phyloP scores from a whole-genome alignment of 805 yeast genomes.

The Kluyveromyces wickerhamii region DNA sequence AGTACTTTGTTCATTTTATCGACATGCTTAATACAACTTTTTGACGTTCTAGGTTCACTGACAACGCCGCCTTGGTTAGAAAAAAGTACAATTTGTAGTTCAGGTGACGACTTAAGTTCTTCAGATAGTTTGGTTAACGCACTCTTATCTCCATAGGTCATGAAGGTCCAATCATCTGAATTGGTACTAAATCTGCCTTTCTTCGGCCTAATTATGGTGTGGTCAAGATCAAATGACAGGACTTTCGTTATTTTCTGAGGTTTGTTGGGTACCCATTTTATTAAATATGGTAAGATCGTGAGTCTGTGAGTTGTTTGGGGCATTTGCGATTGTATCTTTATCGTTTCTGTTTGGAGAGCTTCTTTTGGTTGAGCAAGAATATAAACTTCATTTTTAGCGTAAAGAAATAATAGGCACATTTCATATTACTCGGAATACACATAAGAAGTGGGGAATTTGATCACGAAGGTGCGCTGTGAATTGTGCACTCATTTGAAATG shows the following conservation, averaged over 20 bases:
- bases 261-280: slow-evolving; percentile 34
- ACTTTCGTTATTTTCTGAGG: slow-evolving; percentile 1
- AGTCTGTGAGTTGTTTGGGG: slow-evolving; percentile 26
- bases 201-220: slow-evolving; percentile 47
- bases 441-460: no score
- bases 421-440: no score
- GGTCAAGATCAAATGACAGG: slow-evolving; percentile 79
- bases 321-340: no score
- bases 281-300: slow-evolving; percentile 36
- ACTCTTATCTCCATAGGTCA: slow-evolving; percentile 29
- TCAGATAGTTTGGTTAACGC: slow-evolving; percentile 1
- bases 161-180: slow-evolving; percentile 70
- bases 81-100: slow-evolving; percentile 54
- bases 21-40: slow-evolving; percentile 32
- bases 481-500: no score
- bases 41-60: slow-evolving; percentile 23
- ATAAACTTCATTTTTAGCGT: no score
- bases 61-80: slow-evolving; percentile 72
- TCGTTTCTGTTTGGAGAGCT: no score
- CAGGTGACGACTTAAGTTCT: neutral
- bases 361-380: no score
- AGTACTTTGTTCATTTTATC: slow-evolving; percentile 36
- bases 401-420: no score
- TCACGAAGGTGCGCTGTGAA: no score
- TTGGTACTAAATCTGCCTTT: slow-evolving; percentile 50